Base-by-base conservation (phyloP, 352 stramenopile genomes). In the Pythium dissotocum region DNA sequence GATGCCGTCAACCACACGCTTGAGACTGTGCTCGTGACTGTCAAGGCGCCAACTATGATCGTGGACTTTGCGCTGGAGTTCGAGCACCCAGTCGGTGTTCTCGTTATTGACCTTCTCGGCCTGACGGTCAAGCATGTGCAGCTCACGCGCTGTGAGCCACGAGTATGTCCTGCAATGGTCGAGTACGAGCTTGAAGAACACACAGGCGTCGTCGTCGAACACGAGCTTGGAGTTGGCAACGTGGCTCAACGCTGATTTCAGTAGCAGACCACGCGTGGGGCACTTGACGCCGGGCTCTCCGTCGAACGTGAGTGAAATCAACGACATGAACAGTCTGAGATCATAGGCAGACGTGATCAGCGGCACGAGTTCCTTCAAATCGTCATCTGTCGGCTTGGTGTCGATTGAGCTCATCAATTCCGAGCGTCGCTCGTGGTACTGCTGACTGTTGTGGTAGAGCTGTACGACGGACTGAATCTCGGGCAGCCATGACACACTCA, bases 31-130 rank as follows among this genome's bases (percentile, higher is more conserved):
- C 2, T 64, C 58, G 58, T 64, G 58, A 2, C 16, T 18, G 16
- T 64, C 58, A 6, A 69, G 63, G 3, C 63, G 54, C 63, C 54
- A 63, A 10, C 12, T 69, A 24, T 69, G 49, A 10, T 48, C 24
- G 36, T 40, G 24, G 14, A 69, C 46, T 38, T 59, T 44, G 16
- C 42, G 36, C 54, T 69, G 33, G 2, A 69, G 35, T 2, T 51
- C 63, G 21, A 52, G 10, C 12, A 53, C 55, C 63, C 63, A 69
- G 14, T 63, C 63, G 26, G 55, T 55, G 13, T 24, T 63, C 21
- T 63, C 54, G n/a, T 44, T 69, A 32, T 69, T 69, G 55, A 53
- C 55, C n/a, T 69, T 69, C 28, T 69, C 63, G 30, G 63, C 63
- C 14, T 48, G 28, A 2, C 61, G 49, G 36, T 55, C 48, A 5